A percentile compares a stretch with the other conserved stretches of the same genome.
These are phyloP conservation scores for Salix dunnii DNA, from an alignment of 345 rosid genomes.

Conservation along the genomic window DNA sequence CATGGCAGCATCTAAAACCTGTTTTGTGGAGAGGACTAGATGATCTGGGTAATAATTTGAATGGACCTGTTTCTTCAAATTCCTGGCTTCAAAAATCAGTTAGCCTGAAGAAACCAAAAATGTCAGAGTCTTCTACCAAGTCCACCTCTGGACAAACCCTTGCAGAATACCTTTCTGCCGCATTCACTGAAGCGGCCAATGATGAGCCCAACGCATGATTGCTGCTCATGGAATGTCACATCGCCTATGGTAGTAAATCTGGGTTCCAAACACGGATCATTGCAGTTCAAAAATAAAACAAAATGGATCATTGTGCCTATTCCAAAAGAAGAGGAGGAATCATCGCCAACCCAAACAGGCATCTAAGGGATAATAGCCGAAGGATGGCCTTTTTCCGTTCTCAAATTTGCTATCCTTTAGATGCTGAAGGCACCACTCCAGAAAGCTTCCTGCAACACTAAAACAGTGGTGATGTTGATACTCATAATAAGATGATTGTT, in stretches of 20 bases:
- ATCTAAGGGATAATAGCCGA: not conserved
- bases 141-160: conserved; percentile 54
- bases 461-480: too few relatives aligned
- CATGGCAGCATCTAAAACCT: conserved; percentile 67
- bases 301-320: not conserved
- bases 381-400: not conserved
- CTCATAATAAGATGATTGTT: too few relatives aligned
- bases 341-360: not conserved
- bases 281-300: too few relatives aligned
- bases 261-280: not conserved
- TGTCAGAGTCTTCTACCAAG: conserved; percentile 41
- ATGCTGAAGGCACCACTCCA: not conserved
- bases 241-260: not conserved
- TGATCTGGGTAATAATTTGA: conserved; percentile 22
- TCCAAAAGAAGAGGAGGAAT: too few relatives aligned
- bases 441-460: not conserved
- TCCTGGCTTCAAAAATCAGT: conserved; percentile 69
- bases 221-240: not conserved
- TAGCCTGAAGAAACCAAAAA: conserved; percentile 40
- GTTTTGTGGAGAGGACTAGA: conserved; percentile 48
- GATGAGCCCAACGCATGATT: conserved; percentile 11
- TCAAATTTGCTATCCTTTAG: not conserved
- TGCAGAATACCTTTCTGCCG: conserved; percentile 81
- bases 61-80: conserved; percentile 30
- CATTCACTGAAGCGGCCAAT: conserved; percentile 54